Conservation (phyloP, 352 stramenopile genomes). For the Pythium scleroteichum region DNA sequence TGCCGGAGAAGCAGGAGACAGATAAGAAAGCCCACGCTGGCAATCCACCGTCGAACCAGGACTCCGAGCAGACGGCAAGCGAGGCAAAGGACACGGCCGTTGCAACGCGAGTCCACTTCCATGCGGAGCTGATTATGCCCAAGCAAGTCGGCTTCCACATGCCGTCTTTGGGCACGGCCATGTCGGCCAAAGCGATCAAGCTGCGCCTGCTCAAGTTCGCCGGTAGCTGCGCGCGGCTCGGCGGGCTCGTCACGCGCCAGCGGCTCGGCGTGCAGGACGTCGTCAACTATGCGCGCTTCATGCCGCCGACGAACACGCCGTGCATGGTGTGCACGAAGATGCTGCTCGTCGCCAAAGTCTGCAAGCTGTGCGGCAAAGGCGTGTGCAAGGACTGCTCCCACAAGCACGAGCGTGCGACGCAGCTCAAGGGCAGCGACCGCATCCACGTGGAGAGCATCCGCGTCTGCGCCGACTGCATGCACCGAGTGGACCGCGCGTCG, state of each 20-base stretch:
- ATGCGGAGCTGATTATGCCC: conserved; percentile 8
- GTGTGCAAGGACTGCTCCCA: conserved; percentile 52
- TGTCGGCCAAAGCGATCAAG: conserved; percentile 15
- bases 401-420: conserved; percentile 26
- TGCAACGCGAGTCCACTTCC: conserved; percentile 17
- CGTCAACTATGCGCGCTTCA: conserved; percentile 37
- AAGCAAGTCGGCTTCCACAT: conserved; percentile 5
- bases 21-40: neutral
- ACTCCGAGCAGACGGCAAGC: neutral
- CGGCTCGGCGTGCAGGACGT: conserved; percentile 60
- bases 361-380: conserved; percentile 56
- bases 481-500: conserved; percentile 50
- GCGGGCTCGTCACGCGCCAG: conserved; percentile 47
- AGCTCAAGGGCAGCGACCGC: neutral
- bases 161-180: neutral
- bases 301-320: conserved; percentile 41
- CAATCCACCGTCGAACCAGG: neutral
- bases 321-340: conserved; percentile 61
- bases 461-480: conserved; percentile 54
- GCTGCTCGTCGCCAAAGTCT: conserved; percentile 44
- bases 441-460: conserved; percentile 29
- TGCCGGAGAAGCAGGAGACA: neutral
- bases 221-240: conserved; percentile 26
- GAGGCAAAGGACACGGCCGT: neutral
- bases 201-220: conserved; percentile 21